These are phyloP conservation scores for Clavispora asparagi DNA, from an alignment of 805 yeast genomes.

Conservation along the genomic window DNA sequence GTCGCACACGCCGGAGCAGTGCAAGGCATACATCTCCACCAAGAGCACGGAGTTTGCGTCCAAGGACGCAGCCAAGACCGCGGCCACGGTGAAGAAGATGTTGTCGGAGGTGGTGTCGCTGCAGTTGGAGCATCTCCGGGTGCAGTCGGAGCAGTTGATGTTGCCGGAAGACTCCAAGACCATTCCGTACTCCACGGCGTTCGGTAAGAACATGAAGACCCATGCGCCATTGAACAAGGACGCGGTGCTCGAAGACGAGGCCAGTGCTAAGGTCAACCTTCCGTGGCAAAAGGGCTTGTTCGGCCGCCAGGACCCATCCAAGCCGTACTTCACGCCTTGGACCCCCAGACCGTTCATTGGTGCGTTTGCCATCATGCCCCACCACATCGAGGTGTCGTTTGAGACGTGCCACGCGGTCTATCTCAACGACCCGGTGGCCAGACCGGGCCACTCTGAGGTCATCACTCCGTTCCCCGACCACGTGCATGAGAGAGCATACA, in stretches of 20 bases:
- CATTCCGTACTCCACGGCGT: constrained; percentile 25
- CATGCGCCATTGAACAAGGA: constrained; percentile 38
- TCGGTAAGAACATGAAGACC: constrained; percentile 23
- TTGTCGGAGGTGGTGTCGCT: constrained; percentile 32
- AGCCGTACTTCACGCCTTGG: constrained; percentile 96
- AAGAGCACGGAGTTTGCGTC: constrained; percentile 31
- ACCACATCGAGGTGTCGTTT: constrained; percentile 86
- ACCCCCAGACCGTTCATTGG: constrained; percentile 89
- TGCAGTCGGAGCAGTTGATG: constrained; percentile 21
- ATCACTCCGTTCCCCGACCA: constrained; percentile 81
- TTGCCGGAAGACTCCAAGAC: constrained; percentile 22
- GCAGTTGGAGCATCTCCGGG: constrained; percentile 29
- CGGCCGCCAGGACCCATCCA: constrained; percentile 73
- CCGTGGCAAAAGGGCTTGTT: constrained; percentile 79
- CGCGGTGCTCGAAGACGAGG: constrained; percentile 46
- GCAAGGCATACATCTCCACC: constrained; percentile 23
- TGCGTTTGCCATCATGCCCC: constrained; percentile 87
- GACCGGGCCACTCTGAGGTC: constrained; percentile 96
- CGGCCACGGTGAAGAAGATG: constrained; percentile 29
- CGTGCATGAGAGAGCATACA: constrained; percentile 88
- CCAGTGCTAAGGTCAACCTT: constrained; percentile 45
- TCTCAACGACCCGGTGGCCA: constrained; percentile 92
- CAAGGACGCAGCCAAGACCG: constrained; percentile 26
- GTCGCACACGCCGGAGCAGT: constrained; percentile 14
- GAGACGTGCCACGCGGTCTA: constrained; percentile 95